Base-by-base conservation (phyloP, 2,329 filamentous ascomycete genomes). In the Botrytis deweyae region DNA sequence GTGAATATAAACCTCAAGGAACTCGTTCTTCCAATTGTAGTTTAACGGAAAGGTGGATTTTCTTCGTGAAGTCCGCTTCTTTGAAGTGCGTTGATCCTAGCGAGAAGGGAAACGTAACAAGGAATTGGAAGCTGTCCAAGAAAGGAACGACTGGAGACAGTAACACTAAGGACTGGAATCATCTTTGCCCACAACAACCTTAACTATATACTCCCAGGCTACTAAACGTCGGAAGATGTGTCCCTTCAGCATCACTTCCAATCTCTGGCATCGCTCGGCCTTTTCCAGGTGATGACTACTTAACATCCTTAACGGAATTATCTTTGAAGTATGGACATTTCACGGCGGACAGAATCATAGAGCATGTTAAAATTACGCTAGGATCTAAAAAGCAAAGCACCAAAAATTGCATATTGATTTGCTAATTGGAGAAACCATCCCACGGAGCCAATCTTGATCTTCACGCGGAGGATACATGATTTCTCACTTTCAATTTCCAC, bases 291-390 rank as follows among this genome's bases (percentile, higher is more conserved):
- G 52, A 18, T n/a, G 5, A 16, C 25, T n/a, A 55, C 6, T 55
- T 29, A n/a, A 16, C 4, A 16, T 55, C 25, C 25, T 55, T 16
- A 22, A 3, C 25, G 3, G 12, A 12, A 55, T 55, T 0, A 16
- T 55, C 12, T 55, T n/a, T 55, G 52, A 55, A 18, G 52, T 29
- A 8, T 16, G 14, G 14, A 1, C 5, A 55, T 55, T 55, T 1
- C n/a, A 55, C 52, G 1, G 14, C 14, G 8, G 49, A 55, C 6
- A 55, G 5, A 6, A 55, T 55, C 25, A 1, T 55, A 14, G 52
- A 29, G 14, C 9, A 4, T 2, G 6, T 14, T 4, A 4, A 10
- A 0, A 49, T 49, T 4, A 14, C 25, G 10, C 25, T 2, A n/a
- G 49, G 49, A n/a, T 52, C 49, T 5, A 3, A 6, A 52, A n/a